Percentiles rank a stretch among this genome's conserved stretches.
Evolutionary conservation across 441 rosid genomes (phyloP).

Genomic region (Erodium moschatum): DNA sequence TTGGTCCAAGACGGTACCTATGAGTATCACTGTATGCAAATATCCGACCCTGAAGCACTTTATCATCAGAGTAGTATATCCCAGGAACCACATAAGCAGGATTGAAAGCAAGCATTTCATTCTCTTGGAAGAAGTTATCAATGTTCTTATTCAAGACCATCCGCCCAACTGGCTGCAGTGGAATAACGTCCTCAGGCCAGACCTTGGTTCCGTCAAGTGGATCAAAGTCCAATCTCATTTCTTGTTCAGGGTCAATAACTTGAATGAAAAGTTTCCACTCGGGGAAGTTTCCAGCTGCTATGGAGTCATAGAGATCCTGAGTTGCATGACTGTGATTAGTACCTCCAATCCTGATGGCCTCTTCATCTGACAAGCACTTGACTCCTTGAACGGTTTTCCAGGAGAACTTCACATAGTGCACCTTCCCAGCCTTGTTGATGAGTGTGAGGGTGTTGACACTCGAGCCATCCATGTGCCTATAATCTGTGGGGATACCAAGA

Average conservation of each 20-base stretch:
- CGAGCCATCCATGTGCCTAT: slow-evolving; percentile 88
- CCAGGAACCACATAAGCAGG: slow-evolving; percentile 91
- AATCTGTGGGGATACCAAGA: slow-evolving; percentile 78
- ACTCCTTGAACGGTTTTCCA: slow-evolving; percentile 90
- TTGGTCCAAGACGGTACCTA: slow-evolving; percentile 96
- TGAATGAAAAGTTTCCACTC: slow-evolving; percentile 87
- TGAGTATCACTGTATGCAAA: slow-evolving; percentile 87
- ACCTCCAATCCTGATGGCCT: slow-evolving; percentile 80
- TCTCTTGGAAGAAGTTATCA: slow-evolving; percentile 87
- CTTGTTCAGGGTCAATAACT: slow-evolving; percentile 69
- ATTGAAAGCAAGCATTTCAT: slow-evolving; percentile 82
- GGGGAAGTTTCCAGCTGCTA: slow-evolving; percentile 78
- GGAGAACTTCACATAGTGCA: slow-evolving; percentile 71
- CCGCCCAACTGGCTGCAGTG: slow-evolving; percentile 87
- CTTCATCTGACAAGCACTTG: slow-evolving; percentile 69
- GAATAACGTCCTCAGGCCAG: slow-evolving; percentile 93
- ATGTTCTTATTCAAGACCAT: slow-evolving; percentile 91
- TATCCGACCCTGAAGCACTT: slow-evolving; percentile 67
- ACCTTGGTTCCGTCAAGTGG: slow-evolving; percentile 91
- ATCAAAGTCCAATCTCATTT: slow-evolving; percentile 73
- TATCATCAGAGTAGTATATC: slow-evolving; percentile 71
- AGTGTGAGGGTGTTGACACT: slow-evolving; percentile 78
- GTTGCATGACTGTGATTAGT: slow-evolving; percentile 94
- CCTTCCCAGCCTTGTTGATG: slow-evolving; percentile 75
- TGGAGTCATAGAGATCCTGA: slow-evolving; percentile 79